Base-by-base conservation (phyloP, 2,329 filamentous ascomycete genomes). In the Neoscytalidium dimidiatum region DNA sequence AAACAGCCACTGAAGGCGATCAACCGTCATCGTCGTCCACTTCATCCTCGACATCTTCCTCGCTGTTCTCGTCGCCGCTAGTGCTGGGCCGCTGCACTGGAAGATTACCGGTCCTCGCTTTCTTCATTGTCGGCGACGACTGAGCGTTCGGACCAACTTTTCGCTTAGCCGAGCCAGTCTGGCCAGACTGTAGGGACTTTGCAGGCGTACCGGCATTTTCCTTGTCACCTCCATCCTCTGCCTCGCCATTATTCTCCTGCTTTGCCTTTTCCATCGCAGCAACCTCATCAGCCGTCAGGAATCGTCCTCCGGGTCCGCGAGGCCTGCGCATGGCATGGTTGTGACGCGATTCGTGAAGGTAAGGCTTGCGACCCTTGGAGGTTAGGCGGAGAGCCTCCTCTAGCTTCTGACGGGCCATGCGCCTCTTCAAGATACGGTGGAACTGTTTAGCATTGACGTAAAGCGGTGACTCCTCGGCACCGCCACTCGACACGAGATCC, bases 361-460 rank as follows among this genome's bases (percentile, higher is more conserved):
- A 99, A 3, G 95, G 95, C 80, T 97, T 98, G 38, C 95, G 88
- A 28, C 94, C 94, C 80, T 99, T 99, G 9, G 91, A 96, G 0
- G 95, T 98, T 65, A 98, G 82, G 46, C 95, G 88, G 48, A 99
- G 81, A 63, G 94, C 92, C 77, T 99, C 95, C 77, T 99, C 95
- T 17, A 99, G 84, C 76, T 92, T 92, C 78, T 98, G 95, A 35
- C 95, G 87, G 6, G 95, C 95, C 68, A 98, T 92, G 66, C 95
- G 88, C 65, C 95, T 87, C 83, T 99, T 98, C 63, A 99, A 80
- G 56, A 99, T 99, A 28, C 95, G 91, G 76, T 99, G 95, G 71
- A 99, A 99, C 74, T 99, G 95, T 78, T 99, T 99, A 4, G 95
- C 95, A 73, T 99, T 99, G 73, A 99, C 95, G 71, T 99, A 99